Evolutionary conservation across 108 stramenopile species (phyloP).

Genomic region (Schizochytrium sp.): DNA sequence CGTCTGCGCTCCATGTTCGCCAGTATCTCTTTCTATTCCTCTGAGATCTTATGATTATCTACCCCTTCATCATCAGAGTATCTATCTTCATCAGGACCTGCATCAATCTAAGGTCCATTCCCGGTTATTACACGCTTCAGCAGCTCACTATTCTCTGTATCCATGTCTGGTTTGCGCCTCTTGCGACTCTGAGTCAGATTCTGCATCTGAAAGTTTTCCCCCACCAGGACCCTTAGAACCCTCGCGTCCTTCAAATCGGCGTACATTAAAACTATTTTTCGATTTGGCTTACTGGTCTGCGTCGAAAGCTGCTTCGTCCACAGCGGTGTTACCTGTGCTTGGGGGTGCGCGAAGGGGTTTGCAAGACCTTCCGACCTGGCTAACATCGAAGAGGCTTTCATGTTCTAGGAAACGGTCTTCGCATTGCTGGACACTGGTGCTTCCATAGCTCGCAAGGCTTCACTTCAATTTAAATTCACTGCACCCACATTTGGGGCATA

Average conservation of each 20-base stretch:
- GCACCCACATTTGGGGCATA: too few relatives aligned
- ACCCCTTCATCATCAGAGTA: not conserved
- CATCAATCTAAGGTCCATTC: not conserved
- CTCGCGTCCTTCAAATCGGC: not conserved
- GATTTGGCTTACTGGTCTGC: not conserved
- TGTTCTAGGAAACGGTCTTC: too few relatives aligned
- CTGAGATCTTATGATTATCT: not conserved
- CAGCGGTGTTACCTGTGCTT: not conserved
- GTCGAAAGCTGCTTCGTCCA: constrained; percentile 22
- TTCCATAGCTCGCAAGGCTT: too few relatives aligned
- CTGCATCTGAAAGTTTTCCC: not conserved
- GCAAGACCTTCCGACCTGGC: not conserved
- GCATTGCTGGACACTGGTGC: too few relatives aligned
- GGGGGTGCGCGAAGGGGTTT: constrained; percentile 12
- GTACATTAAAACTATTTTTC: not conserved
- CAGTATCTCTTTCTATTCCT: constrained; percentile 21
- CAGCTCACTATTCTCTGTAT: not conserved
- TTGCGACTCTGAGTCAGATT: not conserved
- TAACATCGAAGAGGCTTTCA: too few relatives aligned
- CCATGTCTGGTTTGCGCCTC: not conserved
- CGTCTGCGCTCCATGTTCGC: not conserved
- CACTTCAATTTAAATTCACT: too few relatives aligned
- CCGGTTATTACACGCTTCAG: not conserved
- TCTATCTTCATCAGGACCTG: not conserved
- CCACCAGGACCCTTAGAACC: not conserved